phyloP scores from a whole-genome alignment of 2,329 filamentous ascomycete genomes.

The Xylogone sp. region DNA sequence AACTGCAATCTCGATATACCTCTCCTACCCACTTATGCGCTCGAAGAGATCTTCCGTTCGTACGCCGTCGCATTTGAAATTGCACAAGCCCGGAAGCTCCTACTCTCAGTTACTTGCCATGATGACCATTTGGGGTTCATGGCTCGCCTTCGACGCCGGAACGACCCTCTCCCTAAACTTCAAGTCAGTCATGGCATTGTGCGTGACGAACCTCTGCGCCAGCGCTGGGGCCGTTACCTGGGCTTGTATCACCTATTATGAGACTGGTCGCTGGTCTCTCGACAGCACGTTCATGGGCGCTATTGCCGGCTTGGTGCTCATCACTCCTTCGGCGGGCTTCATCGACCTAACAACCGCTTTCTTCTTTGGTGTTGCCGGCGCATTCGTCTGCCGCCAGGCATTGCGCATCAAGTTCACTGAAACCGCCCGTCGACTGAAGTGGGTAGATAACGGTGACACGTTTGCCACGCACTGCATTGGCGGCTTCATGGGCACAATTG shows the following conservation, averaged over 20 bases:
- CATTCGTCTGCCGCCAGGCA: constrained; percentile 49
- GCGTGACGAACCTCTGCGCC: constrained; percentile 85
- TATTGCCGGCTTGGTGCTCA: constrained; percentile 84
- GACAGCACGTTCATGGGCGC: constrained; percentile 91
- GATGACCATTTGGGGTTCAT: constrained; percentile 84
- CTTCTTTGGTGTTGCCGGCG: constrained; percentile 56
- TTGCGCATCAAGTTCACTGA: constrained; percentile 49
- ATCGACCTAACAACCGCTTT: constrained; percentile 63
- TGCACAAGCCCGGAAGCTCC: constrained; percentile 70
- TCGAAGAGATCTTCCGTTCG: constrained; percentile 45
- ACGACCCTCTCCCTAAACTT: constrained; percentile 78
- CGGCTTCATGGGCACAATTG: constrained; percentile 45
- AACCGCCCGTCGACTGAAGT: constrained; percentile 40
- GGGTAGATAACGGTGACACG: constrained; percentile 53
- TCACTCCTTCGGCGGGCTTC: constrained; percentile 83
- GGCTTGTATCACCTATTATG: constrained; percentile 53
- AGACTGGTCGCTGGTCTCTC: constrained; percentile 89
- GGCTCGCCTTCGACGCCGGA: constrained; percentile 95
- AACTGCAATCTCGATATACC: constrained; percentile 69
- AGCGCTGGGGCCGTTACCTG: constrained; percentile 37
- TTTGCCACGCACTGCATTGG: constrained; percentile 52
- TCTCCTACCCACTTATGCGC: constrained; percentile 65
- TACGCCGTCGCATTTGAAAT: constrained; percentile 41
- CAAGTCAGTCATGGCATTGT: constrained; percentile 83
- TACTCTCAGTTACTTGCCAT: constrained; percentile 72